Percentiles rank a stretch among this genome's conserved stretches.
phyloP scores from a whole-genome alignment of 768 basidiomycete genomes.

The Lentinula edodes region DNA sequence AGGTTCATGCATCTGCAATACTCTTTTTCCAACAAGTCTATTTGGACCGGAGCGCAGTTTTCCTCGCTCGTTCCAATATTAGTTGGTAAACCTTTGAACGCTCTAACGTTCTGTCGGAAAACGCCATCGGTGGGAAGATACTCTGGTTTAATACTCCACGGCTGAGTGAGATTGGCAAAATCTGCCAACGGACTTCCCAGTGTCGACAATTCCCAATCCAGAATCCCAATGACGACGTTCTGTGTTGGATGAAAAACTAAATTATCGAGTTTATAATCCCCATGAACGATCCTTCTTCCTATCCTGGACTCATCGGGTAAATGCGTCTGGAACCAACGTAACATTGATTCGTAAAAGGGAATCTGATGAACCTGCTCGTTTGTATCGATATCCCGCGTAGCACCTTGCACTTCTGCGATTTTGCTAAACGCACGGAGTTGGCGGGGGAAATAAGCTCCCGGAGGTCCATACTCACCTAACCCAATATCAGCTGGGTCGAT shows the following conservation, averaged over 20 bases:
- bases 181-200: conserved; percentile 92
- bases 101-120: conserved; percentile 19
- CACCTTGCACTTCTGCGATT: conserved; percentile 76
- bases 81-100: conserved; percentile 56
- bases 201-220: conserved; percentile 98
- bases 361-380: conserved; percentile 59
- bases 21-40: conserved; percentile 76
- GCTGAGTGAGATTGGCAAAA: conserved; percentile 83
- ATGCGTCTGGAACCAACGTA: conserved; percentile 70
- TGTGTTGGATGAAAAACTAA: conserved; percentile 90
- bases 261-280: conserved; percentile 98
- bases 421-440: conserved; percentile 87
- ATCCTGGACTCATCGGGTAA: conserved; percentile 68
- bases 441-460: conserved; percentile 83
- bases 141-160: conserved; percentile 59
- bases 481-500: conserved; percentile 64
- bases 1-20: conserved; percentile 65
- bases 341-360: conserved; percentile 66
- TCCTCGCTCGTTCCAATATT: not conserved
- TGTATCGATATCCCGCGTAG: conserved; percentile 60
- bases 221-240: conserved; percentile 87
- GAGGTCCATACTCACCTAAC: conserved; percentile 64
- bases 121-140: conserved; percentile 25
- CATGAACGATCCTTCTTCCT: conserved; percentile 87
- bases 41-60: conserved; percentile 50